Evolutionary conservation across 305 asterid species (phyloP).

Genomic region (Andrographis paniculata): DNA sequence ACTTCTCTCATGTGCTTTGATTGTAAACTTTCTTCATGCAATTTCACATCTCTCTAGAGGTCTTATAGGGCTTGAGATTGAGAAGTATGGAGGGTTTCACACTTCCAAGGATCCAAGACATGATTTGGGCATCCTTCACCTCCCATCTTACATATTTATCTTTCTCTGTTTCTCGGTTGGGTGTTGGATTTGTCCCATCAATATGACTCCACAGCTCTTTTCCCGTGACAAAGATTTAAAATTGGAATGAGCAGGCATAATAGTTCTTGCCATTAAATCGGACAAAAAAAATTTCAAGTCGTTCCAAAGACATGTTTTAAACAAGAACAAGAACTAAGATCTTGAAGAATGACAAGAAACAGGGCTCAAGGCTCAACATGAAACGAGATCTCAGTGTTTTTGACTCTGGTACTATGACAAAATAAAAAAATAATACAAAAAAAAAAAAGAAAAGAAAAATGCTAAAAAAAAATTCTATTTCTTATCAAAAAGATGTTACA

Average conservation of each 20-base stretch:
- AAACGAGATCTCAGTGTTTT: too few species aligned
- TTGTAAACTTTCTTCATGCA: neutral
- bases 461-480: too few species aligned
- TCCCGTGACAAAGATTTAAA: conserved; percentile 13
- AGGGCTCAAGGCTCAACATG: too few species aligned
- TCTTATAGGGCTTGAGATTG: conserved; percentile 6
- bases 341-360: too few species aligned
- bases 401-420: too few species aligned
- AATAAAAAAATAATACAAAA: too few species aligned
- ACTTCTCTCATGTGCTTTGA: neutral
- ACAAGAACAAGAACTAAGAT: neutral
- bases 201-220: conserved; percentile 15
- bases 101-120: conserved; percentile 14
- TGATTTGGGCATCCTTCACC: conserved; percentile 10
- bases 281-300: neutral
- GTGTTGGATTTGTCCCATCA: conserved; percentile 6
- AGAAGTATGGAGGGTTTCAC: conserved; percentile 1
- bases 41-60: neutral
- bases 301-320: conserved; percentile 5
- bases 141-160: neutral
- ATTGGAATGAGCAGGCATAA: conserved; percentile 10
- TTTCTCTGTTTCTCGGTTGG: conserved; percentile 1
- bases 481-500: too few species aligned
- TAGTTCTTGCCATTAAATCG: conserved; percentile 5
- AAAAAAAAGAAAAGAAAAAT: too few species aligned